phyloP scores from a whole-genome alignment of 2,329 filamentous ascomycete genomes.

The Magnaporthiopsis incrustans region DNA sequence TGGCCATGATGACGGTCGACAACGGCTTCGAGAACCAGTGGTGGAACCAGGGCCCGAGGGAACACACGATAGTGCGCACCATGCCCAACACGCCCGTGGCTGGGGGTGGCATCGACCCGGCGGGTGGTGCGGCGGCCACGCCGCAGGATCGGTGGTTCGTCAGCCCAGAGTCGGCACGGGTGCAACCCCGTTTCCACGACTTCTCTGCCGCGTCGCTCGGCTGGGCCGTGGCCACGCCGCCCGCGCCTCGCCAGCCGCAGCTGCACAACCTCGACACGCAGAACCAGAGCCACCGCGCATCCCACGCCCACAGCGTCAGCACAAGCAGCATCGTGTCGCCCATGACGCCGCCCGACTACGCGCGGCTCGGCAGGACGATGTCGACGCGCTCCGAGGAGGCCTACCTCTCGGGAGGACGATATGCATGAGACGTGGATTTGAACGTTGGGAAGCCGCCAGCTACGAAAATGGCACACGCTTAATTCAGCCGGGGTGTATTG shows the following conservation, averaged over 20 bases:
- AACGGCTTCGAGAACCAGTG: constrained; percentile 51
- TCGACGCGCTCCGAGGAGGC: constrained; percentile 36
- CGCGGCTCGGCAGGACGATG: constrained; percentile 24
- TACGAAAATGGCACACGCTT: not conserved
- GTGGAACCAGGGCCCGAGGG: constrained; percentile 42
- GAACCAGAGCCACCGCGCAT: not conserved
- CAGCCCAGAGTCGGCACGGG: constrained; percentile 1
- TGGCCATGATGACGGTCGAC: constrained; percentile 48
- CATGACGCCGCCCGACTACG: constrained; percentile 19
- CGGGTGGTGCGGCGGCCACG: constrained; percentile 5
- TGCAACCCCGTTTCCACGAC: not conserved
- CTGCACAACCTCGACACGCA: not conserved
- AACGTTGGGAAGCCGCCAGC: not conserved
- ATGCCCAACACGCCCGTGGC: constrained; percentile 16
- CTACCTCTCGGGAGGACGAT: constrained; percentile 20
- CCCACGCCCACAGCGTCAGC: constrained; percentile 1
- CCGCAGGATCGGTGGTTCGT: constrained; percentile 2
- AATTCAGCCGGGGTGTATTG: not conserved
- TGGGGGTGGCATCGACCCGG: constrained; percentile 12
- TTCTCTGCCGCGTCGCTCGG: constrained; percentile 18
- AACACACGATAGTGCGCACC: constrained; percentile 17
- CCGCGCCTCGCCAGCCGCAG: not conserved
- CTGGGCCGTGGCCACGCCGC: constrained; percentile 19
- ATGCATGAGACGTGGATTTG: constrained; percentile 10
- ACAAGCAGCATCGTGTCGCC: constrained; percentile 26